A percentile compares a stretch with the other conserved stretches of the same genome.
phyloP scores from a whole-genome alignment of 2,329 filamentous ascomycete genomes.

The Neofusicoccum cordaticola region DNA sequence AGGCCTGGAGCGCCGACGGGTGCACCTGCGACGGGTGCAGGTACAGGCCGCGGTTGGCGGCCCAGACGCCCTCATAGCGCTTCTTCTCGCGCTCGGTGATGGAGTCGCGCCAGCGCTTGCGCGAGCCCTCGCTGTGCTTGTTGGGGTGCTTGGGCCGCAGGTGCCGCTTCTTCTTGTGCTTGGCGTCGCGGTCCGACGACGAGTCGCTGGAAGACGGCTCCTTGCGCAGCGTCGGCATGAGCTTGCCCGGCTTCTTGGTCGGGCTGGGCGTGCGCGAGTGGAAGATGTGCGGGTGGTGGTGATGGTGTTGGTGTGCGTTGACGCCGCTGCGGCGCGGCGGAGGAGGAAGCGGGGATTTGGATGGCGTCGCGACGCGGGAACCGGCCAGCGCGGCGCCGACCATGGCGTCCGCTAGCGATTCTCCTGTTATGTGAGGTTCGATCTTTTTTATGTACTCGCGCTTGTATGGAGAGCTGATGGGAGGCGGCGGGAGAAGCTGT shows the following conservation, averaged over 20 bases:
- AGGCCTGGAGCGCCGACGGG: not conserved
- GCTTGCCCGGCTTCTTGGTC: slow-evolving; percentile 46
- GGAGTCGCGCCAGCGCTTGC: slow-evolving; percentile 73
- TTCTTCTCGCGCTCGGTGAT: slow-evolving; percentile 71
- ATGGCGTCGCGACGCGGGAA: slow-evolving; percentile 49
- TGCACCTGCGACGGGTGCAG: slow-evolving; percentile 22
- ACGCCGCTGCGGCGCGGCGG: slow-evolving; percentile 42
- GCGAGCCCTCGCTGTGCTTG: slow-evolving; percentile 71
- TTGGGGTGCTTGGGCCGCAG: slow-evolving; percentile 58
- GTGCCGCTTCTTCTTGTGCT: slow-evolving; percentile 59
- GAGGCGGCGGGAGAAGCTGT: slow-evolving; percentile 21
- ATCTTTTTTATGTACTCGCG: slow-evolving; percentile 36
- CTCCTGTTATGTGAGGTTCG: slow-evolving; percentile 54
- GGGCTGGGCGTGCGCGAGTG: slow-evolving; percentile 40
- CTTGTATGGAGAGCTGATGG: slow-evolving; percentile 40
- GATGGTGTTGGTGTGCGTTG: slow-evolving; percentile 37
- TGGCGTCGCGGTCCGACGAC: slow-evolving; percentile 54
- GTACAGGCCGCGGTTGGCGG: slow-evolving; percentile 67
- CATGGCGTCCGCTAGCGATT: slow-evolving; percentile 70
- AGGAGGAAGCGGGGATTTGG: slow-evolving; percentile 36
- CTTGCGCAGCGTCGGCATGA: slow-evolving; percentile 67
- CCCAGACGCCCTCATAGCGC: slow-evolving; percentile 81
- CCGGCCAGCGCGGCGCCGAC: slow-evolving; percentile 72
- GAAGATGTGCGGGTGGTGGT: slow-evolving; percentile 22
- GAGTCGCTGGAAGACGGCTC: slow-evolving; percentile 39